Evolutionary conservation across 1,284 basidiomycete species (phyloP), one percentile per base, ranked within the genome.

Genomic region (Clitocybe nebularis): DNA sequence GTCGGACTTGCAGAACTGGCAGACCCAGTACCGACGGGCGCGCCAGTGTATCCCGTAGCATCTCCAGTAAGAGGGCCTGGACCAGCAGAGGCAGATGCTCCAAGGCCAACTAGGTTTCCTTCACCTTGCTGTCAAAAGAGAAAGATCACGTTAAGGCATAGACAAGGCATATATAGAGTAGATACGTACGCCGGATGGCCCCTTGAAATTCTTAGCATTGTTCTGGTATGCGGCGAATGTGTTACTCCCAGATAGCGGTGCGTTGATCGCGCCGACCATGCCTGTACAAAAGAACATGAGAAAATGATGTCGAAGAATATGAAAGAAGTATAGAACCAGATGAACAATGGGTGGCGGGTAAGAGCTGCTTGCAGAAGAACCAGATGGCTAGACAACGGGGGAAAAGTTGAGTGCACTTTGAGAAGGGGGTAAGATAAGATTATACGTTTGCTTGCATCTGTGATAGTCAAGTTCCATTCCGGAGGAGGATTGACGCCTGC

Each of bases 311-410:
- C 14, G 8, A 16, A 11, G 13, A 10, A n/a, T 4, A 28, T 16
- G 11, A 16, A 32, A 36, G 14, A 17, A 9, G 45, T 66, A 62
- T 67, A 30, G n/a, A 45, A 54, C 74, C 74, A 6, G 54, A 45
- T 13, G 50, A 41, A 52, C 76, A 79, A 56, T 79, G 77, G 16
- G 64, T 54, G 3, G 41, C 16, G 11, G 72, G 72, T 3, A 44
- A n/a, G 9, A 67, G 62, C 51, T 77, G 74, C 49, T 72, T 73
- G 64, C 79, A 82, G 71, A 65, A 81, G 62, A 77, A 79, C 78
- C 78, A 82, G 44, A 81, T 69, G 6, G 79, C 73, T 69, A 44
- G 4, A 16, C 7, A 4, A 16, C 7, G 19, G 23, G 37, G 34
- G 23, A 9, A 4, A 46, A 21, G 16, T 45, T 23, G 21, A 4